These are phyloP conservation scores for Galerina marginata DNA, from an alignment of 768 basidiomycete species.

Conservation along the genomic window DNA sequence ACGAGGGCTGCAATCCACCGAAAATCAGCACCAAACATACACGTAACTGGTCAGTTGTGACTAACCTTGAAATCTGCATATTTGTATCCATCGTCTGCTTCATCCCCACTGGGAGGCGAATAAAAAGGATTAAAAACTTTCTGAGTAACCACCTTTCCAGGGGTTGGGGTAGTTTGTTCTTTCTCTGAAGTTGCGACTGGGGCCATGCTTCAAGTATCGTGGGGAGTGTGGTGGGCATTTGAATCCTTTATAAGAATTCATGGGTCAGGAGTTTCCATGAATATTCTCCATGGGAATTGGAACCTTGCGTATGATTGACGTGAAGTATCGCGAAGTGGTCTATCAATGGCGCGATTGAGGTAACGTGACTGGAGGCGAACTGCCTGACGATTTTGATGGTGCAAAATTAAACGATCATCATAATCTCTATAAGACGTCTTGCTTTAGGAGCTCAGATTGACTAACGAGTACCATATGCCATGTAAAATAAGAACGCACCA, in stretches of 20 bases:
- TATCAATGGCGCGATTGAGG: conserved; percentile 23
- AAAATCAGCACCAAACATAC: not conserved
- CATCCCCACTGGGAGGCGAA: conserved; percentile 60
- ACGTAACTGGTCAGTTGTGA: not conserved
- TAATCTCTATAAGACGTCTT: no score
- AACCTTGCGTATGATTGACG: conserved; percentile 26
- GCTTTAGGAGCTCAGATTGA: no score
- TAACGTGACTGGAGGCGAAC: conserved; percentile 21
- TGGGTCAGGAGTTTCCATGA: not conserved
- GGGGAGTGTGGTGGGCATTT: not conserved
- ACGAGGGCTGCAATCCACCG: conserved; percentile 53
- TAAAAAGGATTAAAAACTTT: conserved; percentile 69
- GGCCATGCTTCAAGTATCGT: conserved; percentile 38
- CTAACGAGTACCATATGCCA: no score
- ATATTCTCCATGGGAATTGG: conserved; percentile 17
- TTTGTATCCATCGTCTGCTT: conserved; percentile 55
- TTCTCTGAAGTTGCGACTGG: conserved; percentile 51
- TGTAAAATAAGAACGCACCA: no score
- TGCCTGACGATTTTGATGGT: not conserved
- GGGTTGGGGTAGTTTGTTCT: conserved; percentile 14
- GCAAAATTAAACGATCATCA: not conserved
- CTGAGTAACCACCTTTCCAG: conserved; percentile 21
- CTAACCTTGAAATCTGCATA: conserved; percentile 65
- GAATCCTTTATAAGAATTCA: conserved; percentile 5
- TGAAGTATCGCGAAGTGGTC: conserved; percentile 24